Conservation (phyloP, 345 rosid genomes). For the Populus deltoides region DNA sequence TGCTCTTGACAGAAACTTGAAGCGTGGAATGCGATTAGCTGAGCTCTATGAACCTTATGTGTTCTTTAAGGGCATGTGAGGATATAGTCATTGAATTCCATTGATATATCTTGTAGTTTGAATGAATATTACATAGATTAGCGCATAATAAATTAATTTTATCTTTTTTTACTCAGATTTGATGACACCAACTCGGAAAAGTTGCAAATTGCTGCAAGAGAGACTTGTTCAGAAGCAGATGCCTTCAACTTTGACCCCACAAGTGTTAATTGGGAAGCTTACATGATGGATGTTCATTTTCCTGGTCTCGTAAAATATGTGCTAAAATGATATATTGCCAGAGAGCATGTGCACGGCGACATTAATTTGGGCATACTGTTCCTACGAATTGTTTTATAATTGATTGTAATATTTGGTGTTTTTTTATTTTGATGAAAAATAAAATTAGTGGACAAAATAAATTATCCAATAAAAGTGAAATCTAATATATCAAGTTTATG, state of each 20-base stretch:
- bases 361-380: not conserved
- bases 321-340: not conserved
- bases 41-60: slow-evolving; percentile 5
- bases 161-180: slow-evolving; percentile 1
- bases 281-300: slow-evolving; percentile 6
- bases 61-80: slow-evolving; percentile 15
- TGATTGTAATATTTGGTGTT: too few relatives aligned
- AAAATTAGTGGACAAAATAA: too few relatives aligned
- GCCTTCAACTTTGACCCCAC: slow-evolving; percentile 5
- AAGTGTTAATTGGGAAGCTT: slow-evolving; percentile 11
- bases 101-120: not conserved
- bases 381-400: too few relatives aligned
- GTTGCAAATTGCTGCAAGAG: not conserved
- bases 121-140: too few relatives aligned
- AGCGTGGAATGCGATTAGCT: not conserved
- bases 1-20: not conserved
- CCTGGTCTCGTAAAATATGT: slow-evolving; percentile 6
- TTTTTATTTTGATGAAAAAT: too few relatives aligned
- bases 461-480: too few relatives aligned
- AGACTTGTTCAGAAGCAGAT: not conserved
- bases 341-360: too few relatives aligned
- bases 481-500: too few relatives aligned
- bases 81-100: not conserved
- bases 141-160: not conserved
- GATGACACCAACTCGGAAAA: slow-evolving; percentile 11